Base-by-base conservation (phyloP, 345 rosid genomes). In the Lumnitzera littorea region DNA sequence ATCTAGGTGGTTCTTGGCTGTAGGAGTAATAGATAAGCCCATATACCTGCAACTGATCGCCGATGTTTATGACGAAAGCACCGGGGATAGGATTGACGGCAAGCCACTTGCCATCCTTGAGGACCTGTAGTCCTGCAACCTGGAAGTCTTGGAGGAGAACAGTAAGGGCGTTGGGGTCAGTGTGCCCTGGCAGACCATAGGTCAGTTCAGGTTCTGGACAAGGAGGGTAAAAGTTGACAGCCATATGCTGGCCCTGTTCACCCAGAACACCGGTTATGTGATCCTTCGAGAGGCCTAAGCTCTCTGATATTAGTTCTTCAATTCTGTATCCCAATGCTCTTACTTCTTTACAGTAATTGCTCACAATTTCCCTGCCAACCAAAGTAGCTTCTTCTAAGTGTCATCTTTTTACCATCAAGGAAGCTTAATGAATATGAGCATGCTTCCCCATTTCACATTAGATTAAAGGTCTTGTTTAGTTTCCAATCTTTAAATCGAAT, bases 191-290 rank as follows among this genome's bases (percentile, higher is more conserved):
- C 59, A 91, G 75, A 13, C 98, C 98, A 56, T 82, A 89, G 41
- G 98, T 91, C 11, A 91, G 80, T 31, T 91, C 98, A 15, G 98
- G 98, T 63, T 86, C 63, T 4, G 98, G 98, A 67, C 98, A 91
- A 6, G 89, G 90, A 5, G 98, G 98, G 67, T 91, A 91, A 55
- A 70, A 91, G 73, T 91, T 91, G 4, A 91, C 76, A 14, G 98
- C 95, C 98, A 91, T 91, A 69, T 89, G 96, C 68, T 91, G 98
- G 7, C 92, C 98, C 67, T 91, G 96, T n/a, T 83, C 92, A 4
- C 96, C 95, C 25, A 86, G 51, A 2, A 76, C 80, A 0, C 76
- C 53, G 55, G 71, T 74, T 51, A 89, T 62, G 64, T 72, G 48
- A 49, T 70, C 77, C 56, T 85, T 91, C 36, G 82, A 89, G 49